Evolutionary conservation across 441 rosid genomes (phyloP).

Genomic region (Populus trichocarpa): DNA sequence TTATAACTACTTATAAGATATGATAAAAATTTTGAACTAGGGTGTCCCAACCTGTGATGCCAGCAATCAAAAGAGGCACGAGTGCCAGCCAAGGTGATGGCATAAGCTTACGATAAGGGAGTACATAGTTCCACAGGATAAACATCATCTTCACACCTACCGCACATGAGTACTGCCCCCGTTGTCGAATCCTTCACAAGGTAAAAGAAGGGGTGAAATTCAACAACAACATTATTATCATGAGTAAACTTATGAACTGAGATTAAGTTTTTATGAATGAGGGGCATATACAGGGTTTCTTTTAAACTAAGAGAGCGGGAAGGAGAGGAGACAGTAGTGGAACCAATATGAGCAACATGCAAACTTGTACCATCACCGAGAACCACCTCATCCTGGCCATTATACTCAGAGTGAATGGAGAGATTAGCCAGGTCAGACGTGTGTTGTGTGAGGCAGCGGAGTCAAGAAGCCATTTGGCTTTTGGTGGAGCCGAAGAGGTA

Average conservation of each 20-base stretch:
- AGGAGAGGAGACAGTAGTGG: not conserved
- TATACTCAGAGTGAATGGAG: too few relatives aligned
- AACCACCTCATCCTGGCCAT: not conserved
- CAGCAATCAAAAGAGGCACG: not conserved
- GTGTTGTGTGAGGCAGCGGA: too few relatives aligned
- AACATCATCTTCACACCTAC: not conserved
- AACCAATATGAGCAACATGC: not conserved
- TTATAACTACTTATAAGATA: accelerated
- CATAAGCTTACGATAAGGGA: accelerated
- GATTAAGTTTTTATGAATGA: not conserved
- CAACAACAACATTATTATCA: not conserved
- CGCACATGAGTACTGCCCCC: not conserved
- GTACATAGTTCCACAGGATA: not conserved
- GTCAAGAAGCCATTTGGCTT: not conserved
- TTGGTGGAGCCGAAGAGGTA: too few relatives aligned
- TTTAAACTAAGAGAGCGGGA: too few relatives aligned
- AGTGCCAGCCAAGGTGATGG: not conserved
- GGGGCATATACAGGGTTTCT: not conserved
- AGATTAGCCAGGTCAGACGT: too few relatives aligned
- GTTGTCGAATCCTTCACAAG: not conserved
- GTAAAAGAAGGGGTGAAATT: not conserved
- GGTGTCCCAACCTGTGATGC: not conserved
- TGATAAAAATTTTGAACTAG: not conserved
- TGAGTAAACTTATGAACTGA: not conserved
- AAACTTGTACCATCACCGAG: not conserved